Evolutionary conservation across 73 alveolate genomes (phyloP).

Genomic region (Tetrahymena malaccensis): DNA sequence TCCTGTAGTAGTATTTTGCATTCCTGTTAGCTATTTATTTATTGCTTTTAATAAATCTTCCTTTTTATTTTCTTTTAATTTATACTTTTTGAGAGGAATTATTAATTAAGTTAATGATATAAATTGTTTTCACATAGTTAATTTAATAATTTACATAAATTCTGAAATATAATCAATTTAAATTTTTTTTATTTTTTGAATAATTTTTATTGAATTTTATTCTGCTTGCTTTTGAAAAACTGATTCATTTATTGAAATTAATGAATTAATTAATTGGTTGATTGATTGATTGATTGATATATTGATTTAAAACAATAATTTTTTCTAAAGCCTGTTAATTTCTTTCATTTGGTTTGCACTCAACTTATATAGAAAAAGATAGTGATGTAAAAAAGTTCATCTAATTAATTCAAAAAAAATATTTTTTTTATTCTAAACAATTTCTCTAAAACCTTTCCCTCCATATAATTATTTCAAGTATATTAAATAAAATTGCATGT

Average conservation of each 20-base stretch:
- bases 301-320: background rate
- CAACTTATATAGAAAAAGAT: too few relatives aligned
- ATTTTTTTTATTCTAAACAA: too few relatives aligned
- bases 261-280: too few relatives aligned
- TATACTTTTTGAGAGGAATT: background rate
- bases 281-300: too few relatives aligned
- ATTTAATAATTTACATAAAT: background rate
- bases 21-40: background rate
- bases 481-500: too few relatives aligned
- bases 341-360: too few relatives aligned
- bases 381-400: too few relatives aligned
- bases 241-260: background rate
- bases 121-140: background rate
- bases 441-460: too few relatives aligned
- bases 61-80: background rate
- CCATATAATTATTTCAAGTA: too few relatives aligned
- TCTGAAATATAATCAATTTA: background rate
- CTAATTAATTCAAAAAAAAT: too few relatives aligned
- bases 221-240: background rate
- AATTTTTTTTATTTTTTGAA: background rate
- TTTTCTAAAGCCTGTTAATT: background rate
- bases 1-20: slow-evolving; percentile 8
- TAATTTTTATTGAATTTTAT: background rate
- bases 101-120: background rate
- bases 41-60: background rate